Percentiles rank a stretch among this genome's conserved stretches.
phyloP scores from a whole-genome alignment of 2,329 filamentous ascomycete genomes.

The Neodidymelliopsis sp. region DNA sequence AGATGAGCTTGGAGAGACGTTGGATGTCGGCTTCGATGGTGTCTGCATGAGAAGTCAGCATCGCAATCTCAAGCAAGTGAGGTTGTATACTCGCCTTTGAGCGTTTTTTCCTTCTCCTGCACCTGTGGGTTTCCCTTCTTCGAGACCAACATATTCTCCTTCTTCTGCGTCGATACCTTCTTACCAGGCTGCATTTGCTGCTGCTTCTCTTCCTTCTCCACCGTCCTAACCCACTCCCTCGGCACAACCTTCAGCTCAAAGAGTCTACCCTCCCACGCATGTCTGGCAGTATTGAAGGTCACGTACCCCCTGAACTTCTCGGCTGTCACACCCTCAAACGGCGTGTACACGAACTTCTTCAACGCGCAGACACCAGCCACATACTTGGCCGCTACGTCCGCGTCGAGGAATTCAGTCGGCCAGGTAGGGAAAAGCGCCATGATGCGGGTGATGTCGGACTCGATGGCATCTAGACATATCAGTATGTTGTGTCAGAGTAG shows the following conservation, averaged over 20 bases:
- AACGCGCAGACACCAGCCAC: background rate
- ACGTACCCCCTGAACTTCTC: constrained; percentile 8
- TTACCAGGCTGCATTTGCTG: too few species aligned
- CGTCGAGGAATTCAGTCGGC: background rate
- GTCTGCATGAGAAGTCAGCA: background rate
- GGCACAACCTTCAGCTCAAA: background rate
- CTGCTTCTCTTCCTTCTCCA: too few species aligned
- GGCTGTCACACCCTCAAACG: background rate
- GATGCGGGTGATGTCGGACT: background rate
- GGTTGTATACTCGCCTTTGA: background rate
- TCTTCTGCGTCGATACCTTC: too few species aligned
- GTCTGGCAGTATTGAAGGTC: constrained; percentile 2
- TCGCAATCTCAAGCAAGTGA: background rate
- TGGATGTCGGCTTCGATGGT: constrained; percentile 3
- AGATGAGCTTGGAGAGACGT: background rate
- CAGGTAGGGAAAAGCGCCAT: background rate
- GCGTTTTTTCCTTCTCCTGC: too few species aligned
- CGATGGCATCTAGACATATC: constrained; percentile 3
- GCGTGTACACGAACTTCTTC: background rate
- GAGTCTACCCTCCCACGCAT: background rate
- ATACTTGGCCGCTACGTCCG: constrained; percentile 1
- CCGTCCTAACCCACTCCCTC: background rate
- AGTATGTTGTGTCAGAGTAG: background rate
- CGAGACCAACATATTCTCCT: too few species aligned
- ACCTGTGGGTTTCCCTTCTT: background rate